Percentiles rank a stretch among this genome's conserved stretches.
Conservation (phyloP, 805 yeast genomes). For the Jamesozyma rosinii region DNA sequence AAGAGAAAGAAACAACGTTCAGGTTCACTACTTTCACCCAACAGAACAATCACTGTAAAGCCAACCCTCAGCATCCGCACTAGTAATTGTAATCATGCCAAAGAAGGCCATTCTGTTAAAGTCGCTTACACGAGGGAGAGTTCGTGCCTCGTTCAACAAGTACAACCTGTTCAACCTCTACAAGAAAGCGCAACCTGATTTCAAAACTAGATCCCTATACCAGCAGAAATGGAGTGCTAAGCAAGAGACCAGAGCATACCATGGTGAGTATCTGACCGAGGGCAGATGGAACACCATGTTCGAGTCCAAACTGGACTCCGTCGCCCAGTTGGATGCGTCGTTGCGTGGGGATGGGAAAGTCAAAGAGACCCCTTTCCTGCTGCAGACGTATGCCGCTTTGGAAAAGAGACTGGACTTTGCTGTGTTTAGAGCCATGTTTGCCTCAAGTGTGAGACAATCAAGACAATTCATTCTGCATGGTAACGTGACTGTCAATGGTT, state of each 20-base stretch:
- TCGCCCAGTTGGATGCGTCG: conserved; percentile 81
- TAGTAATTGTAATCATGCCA: conserved; percentile 37
- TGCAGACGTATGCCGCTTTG: conserved; percentile 81
- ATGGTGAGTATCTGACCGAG: conserved; percentile 89
- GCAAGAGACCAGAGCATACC: conserved; percentile 87
- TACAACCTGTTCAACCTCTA: conserved; percentile 80
- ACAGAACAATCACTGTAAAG: too few relatives aligned
- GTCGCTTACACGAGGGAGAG: conserved; percentile 56
- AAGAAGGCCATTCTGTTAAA: conserved; percentile 49
- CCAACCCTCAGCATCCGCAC: too few relatives aligned
- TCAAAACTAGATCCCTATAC: conserved; percentile 59
- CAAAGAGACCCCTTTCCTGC: conserved; percentile 65
- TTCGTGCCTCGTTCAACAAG: conserved; percentile 88
- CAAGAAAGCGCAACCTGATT: conserved; percentile 53
- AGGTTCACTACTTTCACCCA: too few relatives aligned
- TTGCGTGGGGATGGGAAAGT: conserved; percentile 35
- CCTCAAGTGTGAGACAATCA: conserved; percentile 89
- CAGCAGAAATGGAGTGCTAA: conserved; percentile 91
- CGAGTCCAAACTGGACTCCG: conserved; percentile 63
- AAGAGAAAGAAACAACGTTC: too few relatives aligned
- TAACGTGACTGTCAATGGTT: conserved; percentile 78
- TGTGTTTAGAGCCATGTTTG: conserved; percentile 83
- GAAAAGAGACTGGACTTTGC: conserved; percentile 89
- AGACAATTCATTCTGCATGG: conserved; percentile 78
- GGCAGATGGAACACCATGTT: conserved; percentile 67